Evolutionary conservation across 2,329 filamentous ascomycete genomes (phyloP).

Genomic region (Chaetomium olivaceum): DNA sequence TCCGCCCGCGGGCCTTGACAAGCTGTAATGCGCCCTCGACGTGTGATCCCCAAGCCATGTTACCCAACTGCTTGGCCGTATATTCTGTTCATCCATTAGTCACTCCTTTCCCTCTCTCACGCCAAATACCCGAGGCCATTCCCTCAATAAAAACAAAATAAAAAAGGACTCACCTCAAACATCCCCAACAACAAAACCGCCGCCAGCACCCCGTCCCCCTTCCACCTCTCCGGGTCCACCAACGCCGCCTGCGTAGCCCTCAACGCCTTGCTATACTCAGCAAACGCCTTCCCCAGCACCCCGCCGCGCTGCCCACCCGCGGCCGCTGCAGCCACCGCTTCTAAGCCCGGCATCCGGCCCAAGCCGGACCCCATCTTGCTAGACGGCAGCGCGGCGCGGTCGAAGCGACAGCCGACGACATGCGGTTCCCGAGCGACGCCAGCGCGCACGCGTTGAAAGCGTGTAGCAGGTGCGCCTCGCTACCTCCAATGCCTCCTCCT

Average conservation of each 20-base stretch:
- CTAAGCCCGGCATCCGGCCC: constrained; percentile 29
- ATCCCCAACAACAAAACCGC: constrained; percentile 61
- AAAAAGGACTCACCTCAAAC: constrained; percentile 50
- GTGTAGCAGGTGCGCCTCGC: constrained; percentile 50
- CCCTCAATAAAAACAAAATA: background rate
- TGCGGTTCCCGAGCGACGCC: constrained; percentile 57
- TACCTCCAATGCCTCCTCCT: constrained; percentile 37
- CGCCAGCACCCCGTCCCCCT: constrained; percentile 59
- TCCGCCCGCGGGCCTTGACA: constrained; percentile 57
- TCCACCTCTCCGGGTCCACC: constrained; percentile 50
- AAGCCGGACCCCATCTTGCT: background rate
- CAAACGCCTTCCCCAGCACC: constrained; percentile 45
- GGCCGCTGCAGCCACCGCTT: constrained; percentile 35
- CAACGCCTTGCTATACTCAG: constrained; percentile 57
- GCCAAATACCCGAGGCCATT: background rate
- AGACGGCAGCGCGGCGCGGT: too few species aligned
- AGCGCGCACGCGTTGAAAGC: constrained; percentile 63
- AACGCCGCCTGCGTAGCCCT: constrained; percentile 55
- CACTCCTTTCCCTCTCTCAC: too few species aligned
- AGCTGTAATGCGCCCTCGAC: constrained; percentile 65
- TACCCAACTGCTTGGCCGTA: constrained; percentile 54
- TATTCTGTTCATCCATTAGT: constrained; percentile 43
- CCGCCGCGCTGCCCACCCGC: constrained; percentile 30
- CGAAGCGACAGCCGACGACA: background rate
- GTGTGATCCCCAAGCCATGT: constrained; percentile 63